Evolutionary conservation across 108 stramenopile genomes (phyloP), one percentile per base, ranked within the genome.

Genomic region (Nitzschia palea): DNA sequence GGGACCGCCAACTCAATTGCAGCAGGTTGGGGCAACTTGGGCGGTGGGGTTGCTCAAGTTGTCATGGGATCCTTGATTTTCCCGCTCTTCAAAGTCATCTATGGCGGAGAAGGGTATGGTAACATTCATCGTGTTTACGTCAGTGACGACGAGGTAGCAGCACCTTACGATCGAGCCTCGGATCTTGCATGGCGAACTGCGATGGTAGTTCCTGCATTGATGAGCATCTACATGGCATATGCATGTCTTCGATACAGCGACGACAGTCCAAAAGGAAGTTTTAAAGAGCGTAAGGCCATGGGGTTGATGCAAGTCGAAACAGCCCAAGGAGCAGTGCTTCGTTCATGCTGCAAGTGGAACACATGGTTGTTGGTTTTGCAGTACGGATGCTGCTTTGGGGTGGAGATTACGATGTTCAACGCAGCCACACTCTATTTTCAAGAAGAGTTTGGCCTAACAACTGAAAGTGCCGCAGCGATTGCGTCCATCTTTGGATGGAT

Each of bases 371-470:
- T 95, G 53, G 55, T 76, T 50, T 26, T 89, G 17, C 90, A 92
- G 65, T 95, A 95, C 67, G 92, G 85, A n/a, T 89, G 85, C 34
- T 94, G 92, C 37, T 93, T 95, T 52, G 95, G 95, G 12, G 88
- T 89, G 1, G 95, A 95, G 61, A 55, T 95, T 17, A 91, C 89
- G 17, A 82, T 90, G 63, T 82, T 70, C 65, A 91, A 93, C 73
- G 83, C 77, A 23, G 75, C 85, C 3, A 84, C 91, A 29, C 59
- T 88, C 0, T 95, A 93, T 74, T 95, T 95, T 44, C 60, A 73
- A 40, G 89, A 94, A 77, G 67, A 85, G 44, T 91, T 91, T 55
- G 82, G 80, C 45, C 72, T 84, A n/a, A 76, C 73, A 9, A 83
- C 83, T n/a, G 90, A 81, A 51, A 44, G 71, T 53, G 91, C 94